phyloP scores from a whole-genome alignment of 116 monocot species.

The Zostera marina region DNA sequence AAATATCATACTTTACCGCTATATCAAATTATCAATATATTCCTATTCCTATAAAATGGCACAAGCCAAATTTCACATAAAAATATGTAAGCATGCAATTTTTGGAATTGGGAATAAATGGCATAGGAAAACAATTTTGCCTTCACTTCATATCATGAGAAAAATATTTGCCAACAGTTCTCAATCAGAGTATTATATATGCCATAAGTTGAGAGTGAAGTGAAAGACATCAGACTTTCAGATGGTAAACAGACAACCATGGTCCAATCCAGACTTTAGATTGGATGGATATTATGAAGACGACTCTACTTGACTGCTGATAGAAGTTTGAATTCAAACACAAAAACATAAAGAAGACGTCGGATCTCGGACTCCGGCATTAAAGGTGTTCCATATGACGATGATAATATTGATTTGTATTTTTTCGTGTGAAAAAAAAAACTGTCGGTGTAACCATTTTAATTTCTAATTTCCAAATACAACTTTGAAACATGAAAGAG shows the following conservation, averaged over 20 bases:
- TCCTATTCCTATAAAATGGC: constrained; percentile 53
- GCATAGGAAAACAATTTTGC: too few species aligned
- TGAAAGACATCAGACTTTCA: neutral
- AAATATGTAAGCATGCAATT: too few species aligned
- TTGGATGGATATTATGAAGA: neutral
- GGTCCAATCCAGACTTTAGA: neutral
- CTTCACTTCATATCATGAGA: neutral
- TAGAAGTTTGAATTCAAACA: neutral
- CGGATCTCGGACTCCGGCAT: too few species aligned
- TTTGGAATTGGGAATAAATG: too few species aligned
- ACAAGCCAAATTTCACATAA: neutral
- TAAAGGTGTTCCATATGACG: too few species aligned
- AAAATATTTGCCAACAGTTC: constrained; percentile 17
- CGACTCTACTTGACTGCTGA: neutral
- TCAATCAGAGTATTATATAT: too few species aligned
- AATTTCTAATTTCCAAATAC: too few species aligned
- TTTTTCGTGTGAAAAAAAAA: too few species aligned
- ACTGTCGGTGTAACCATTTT: too few species aligned
- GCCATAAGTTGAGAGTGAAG: constrained; percentile 66
- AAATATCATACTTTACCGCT: constrained; percentile 35
- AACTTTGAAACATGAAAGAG: too few species aligned
- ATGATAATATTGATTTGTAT: too few species aligned
- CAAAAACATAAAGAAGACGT: too few species aligned
- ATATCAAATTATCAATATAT: constrained; percentile 49
- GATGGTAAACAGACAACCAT: neutral